These are phyloP conservation scores for Sindora glabra DNA, from an alignment of 306 rosid species.

Conservation along the genomic window DNA sequence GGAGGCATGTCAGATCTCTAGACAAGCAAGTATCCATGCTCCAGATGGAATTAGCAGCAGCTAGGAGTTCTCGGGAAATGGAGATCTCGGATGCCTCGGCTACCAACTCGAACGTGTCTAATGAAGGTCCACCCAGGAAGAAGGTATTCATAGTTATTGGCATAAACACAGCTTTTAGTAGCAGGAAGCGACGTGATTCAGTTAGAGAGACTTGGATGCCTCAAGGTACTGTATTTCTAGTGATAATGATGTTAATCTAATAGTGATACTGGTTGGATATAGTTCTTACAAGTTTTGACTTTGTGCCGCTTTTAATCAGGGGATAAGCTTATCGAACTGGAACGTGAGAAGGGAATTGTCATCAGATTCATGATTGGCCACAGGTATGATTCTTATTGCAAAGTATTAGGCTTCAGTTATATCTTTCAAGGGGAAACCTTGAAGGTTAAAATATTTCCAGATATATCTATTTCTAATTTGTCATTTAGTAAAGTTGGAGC, in stretches of 20 bases:
- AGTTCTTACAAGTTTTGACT: slow-evolving; percentile 17
- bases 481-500: too few relatives aligned
- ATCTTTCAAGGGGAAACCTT: too few relatives aligned
- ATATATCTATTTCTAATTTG: too few relatives aligned
- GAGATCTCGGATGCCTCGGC: slow-evolving; percentile 36
- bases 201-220: slow-evolving; percentile 99
- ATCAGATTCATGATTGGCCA: slow-evolving; percentile 98
- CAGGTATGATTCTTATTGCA: slow-evolving; percentile 42
- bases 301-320: slow-evolving; percentile 41
- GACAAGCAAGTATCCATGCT: slow-evolving; percentile 84
- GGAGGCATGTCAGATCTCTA: slow-evolving; percentile 57
- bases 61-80: slow-evolving; percentile 56
- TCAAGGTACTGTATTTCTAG: slow-evolving; percentile 44
- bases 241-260: not conserved
- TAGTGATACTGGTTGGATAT: slow-evolving; percentile 5
- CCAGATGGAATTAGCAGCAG: slow-evolving; percentile 73
- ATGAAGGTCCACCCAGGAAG: slow-evolving; percentile 36
- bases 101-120: slow-evolving; percentile 2
- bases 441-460: too few relatives aligned
- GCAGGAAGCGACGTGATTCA: slow-evolving; percentile 93
- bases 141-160: slow-evolving; percentile 85
- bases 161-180: slow-evolving; percentile 96
- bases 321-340: slow-evolving; percentile 79
- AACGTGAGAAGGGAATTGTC: slow-evolving; percentile 88
- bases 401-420: too few relatives aligned